These are phyloP conservation scores for Mollisia scopiformis DNA, from an alignment of 2,329 filamentous ascomycete species.

Conservation along the genomic window DNA sequence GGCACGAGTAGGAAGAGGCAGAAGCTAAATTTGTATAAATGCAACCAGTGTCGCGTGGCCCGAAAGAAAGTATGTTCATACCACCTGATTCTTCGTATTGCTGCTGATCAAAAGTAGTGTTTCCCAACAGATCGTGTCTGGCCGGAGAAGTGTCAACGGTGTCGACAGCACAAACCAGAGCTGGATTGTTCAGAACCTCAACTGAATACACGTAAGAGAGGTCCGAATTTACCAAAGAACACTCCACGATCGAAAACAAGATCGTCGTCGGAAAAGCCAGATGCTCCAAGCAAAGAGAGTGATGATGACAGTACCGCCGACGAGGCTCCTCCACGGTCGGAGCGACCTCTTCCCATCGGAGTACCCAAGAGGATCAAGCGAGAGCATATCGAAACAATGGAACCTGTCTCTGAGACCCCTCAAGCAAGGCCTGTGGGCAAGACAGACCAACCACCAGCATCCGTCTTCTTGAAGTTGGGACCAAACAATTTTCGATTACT, in stretches of 20 bases:
- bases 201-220: constrained; percentile 17
- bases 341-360: constrained; percentile 4
- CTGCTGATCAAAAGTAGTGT: constrained; percentile 8
- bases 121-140: constrained; percentile 16
- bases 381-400: constrained; percentile 5
- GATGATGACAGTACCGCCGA: constrained; percentile 6
- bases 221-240: constrained; percentile 8
- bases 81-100: not conserved
- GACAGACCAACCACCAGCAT: constrained; percentile 7
- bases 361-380: constrained; percentile 11
- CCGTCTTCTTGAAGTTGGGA: not conserved
- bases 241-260: constrained; percentile 7
- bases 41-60: constrained; percentile 21
- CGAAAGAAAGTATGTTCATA: constrained; percentile 17
- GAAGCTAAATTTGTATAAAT: constrained; percentile 22
- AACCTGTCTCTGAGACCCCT: constrained; percentile 1
- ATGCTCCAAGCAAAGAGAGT: constrained; percentile 1
- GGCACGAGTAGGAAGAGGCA: constrained; percentile 11
- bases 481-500: constrained; percentile 14
- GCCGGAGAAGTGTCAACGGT: constrained; percentile 22
- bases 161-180: constrained; percentile 16
- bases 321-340: too few relatives aligned
- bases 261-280: constrained; percentile 2
- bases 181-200: constrained; percentile 20
- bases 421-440: not conserved